Evolutionary conservation across 2,329 filamentous ascomycete genomes (phyloP), one percentile per base, ranked within the genome.

Genomic region (Diaporthe sp.): DNA sequence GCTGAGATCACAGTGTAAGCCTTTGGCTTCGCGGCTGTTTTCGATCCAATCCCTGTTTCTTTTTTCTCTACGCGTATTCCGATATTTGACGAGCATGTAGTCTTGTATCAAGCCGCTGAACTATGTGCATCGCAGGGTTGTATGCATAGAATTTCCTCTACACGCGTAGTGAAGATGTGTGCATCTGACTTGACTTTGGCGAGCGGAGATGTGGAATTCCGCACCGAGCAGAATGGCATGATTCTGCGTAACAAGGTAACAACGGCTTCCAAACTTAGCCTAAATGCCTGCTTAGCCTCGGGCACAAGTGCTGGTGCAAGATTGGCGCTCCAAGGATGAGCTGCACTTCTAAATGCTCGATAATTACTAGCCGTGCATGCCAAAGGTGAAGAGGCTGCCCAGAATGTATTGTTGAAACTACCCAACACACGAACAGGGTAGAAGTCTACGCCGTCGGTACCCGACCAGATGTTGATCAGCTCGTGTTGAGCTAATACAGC

Each of bases 191-290:
- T 19, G 57, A 22, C 12, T 15, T n/a, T 22, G 4, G 5, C 30
- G 25, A 8, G 25, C 60, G 60, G 40, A 33, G 60, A 22, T 33
- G 60, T 35, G 28, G 40, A 2, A 47, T 30, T 33, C 25, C 25
- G 10, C 8, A 22, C 45, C 17, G 30, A 52, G 13, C 12, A 25
- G 12, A 52, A 52, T 67, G 30, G 61, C 61, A 67, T 47, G 60
- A 47, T 64, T 33, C 40, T 64, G 40, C 19, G 61, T 35, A 66
- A 50, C 61, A 50, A 50, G 61, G 61, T 66, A 25, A 35, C 61
- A 66, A 66, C 61, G 61, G 28, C 30, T 66, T 35, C 42, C 42
- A 35, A 25, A 42, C 28, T 66, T 10, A 19, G 61, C 30, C 28
- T 50, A 66, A 66, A 1, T 45, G 40, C 42, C 42, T 50, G 40